phyloP scores from a whole-genome alignment of 2,329 filamentous ascomycete species.

The Coniochaeta hoffmannii region DNA sequence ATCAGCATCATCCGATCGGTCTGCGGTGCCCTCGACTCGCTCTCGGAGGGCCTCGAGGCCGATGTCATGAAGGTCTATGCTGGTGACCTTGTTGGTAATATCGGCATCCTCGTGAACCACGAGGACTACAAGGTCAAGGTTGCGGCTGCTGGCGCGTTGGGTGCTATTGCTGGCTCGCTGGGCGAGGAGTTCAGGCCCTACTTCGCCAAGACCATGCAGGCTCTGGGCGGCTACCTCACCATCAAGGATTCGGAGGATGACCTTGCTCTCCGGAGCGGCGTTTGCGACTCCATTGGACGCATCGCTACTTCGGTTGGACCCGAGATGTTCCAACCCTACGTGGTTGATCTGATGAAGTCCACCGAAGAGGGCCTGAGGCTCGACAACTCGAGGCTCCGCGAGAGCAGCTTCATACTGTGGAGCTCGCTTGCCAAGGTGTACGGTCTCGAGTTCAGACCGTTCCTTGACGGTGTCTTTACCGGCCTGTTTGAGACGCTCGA shows the following conservation, averaged over 20 bases:
- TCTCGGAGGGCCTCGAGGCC: conserved; percentile 78
- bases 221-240: conserved; percentile 74
- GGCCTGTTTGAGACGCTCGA: conserved; percentile 79
- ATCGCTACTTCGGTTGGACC: conserved; percentile 85
- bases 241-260: conserved; percentile 88
- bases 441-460: conserved; percentile 72
- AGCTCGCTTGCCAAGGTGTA: conserved; percentile 92
- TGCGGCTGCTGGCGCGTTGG: conserved; percentile 79
- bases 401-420: conserved; percentile 97
- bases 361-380: conserved; percentile 87
- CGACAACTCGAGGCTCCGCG: conserved; percentile 82
- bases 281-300: conserved; percentile 88
- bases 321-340: conserved; percentile 82
- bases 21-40: conserved; percentile 83
- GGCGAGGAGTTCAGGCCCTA: conserved; percentile 82
- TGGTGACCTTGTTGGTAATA: conserved; percentile 71
- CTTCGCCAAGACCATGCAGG: conserved; percentile 84
- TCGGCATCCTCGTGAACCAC: conserved; percentile 77
- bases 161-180: conserved; percentile 81
- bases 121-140: conserved; percentile 86
- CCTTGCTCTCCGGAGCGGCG: conserved; percentile 79
- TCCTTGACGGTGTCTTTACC: conserved; percentile 70
- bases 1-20: conserved; percentile 82
- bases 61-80: conserved; percentile 78
- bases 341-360: conserved; percentile 81